These are phyloP conservation scores for Aspergillus taichungensis DNA, from an alignment of 495 filamentous ascomycete genomes.

Conservation along the genomic window DNA sequence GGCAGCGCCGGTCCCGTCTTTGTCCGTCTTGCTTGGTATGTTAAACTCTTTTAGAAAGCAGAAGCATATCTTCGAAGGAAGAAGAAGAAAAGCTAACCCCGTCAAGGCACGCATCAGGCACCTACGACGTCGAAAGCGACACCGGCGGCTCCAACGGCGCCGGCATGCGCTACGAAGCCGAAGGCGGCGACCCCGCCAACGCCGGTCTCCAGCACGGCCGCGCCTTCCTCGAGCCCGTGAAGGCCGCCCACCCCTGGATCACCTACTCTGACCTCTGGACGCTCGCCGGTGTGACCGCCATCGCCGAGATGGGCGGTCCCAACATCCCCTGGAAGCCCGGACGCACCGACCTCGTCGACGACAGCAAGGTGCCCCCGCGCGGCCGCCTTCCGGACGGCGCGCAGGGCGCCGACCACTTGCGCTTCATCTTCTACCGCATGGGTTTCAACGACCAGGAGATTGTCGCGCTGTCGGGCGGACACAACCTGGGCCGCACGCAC, in stretches of 20 bases:
- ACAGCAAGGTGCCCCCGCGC: conserved; percentile 46
- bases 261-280: conserved; percentile 59
- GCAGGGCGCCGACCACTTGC: conserved; percentile 48
- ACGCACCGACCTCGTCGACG: conserved; percentile 49
- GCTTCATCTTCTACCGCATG: conserved; percentile 53
- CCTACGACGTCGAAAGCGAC: conserved; percentile 48
- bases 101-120: conserved; percentile 49
- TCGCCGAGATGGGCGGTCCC: conserved; percentile 51
- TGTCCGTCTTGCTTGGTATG: conserved; percentile 53
- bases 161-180: conserved; percentile 55
- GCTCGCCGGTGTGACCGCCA: conserved; percentile 48
- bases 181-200: conserved; percentile 56
- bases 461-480: conserved; percentile 51
- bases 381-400: conserved; percentile 52
- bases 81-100: too few species aligned
- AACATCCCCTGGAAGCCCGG: conserved; percentile 45
- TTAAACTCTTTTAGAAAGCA: conserved; percentile 4
- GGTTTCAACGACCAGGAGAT: conserved; percentile 59
- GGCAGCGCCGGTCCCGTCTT: conserved; percentile 54
- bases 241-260: conserved; percentile 50
- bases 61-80: too few species aligned
- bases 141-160: conserved; percentile 57
- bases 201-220: conserved; percentile 55
- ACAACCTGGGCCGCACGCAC: conserved; percentile 54
- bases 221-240: conserved; percentile 53